Evolutionary conservation across 2,329 filamentous ascomycete genomes (phyloP), one percentile per base, ranked within the genome.

Genomic region (Epicoccum sorghinum): DNA sequence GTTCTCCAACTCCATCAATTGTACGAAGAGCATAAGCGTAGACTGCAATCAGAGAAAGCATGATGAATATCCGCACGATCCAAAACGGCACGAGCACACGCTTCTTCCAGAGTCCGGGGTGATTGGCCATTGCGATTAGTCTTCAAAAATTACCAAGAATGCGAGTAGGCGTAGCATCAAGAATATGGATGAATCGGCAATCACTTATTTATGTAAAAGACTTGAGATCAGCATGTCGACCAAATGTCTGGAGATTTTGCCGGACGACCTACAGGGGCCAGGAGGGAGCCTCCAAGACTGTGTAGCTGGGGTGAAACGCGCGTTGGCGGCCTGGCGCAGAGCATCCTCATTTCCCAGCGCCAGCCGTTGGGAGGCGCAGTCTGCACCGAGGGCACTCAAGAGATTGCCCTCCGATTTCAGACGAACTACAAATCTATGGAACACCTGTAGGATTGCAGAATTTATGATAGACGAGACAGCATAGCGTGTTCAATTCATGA

Each of bases 1-100:
- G 39, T 7, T 64, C 59, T 6, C 59, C 44, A 38, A 66, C 7
- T 3, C 65, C 55, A 12, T 61, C 41, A 7, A 70, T 14, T 7
- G 50, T 33, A 23, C 59, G 58, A 41, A 74, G 52, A n/a, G 67
- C 62, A 8, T 53, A 45, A 7, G 60, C 65, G 44, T 69, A 75
- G 39, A 58, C 51, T 12, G 52, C 65, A 45, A 75, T 67, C 45
- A 74, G 59, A 38, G 75, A 61, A 36, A 74, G 7, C 65, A 74
- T 73, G 7, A 72, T 52, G 25, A 64, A 50, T 37, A 73, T 68
- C 12, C 74, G 66, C 22, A 75, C 38, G 3, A 64, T 48, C 74
- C 73, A 76, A 48, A 74, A 69, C 4, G 74, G 73, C 9, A 76
- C 56, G 37, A 76, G 61, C 32, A 76, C 62, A 41, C 73, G 69